A percentile compares a stretch with the other conserved stretches of the same genome.
Evolutionary conservation across 2,329 filamentous ascomycete genomes (phyloP).

Genomic region (Diplodia mutila): DNA sequence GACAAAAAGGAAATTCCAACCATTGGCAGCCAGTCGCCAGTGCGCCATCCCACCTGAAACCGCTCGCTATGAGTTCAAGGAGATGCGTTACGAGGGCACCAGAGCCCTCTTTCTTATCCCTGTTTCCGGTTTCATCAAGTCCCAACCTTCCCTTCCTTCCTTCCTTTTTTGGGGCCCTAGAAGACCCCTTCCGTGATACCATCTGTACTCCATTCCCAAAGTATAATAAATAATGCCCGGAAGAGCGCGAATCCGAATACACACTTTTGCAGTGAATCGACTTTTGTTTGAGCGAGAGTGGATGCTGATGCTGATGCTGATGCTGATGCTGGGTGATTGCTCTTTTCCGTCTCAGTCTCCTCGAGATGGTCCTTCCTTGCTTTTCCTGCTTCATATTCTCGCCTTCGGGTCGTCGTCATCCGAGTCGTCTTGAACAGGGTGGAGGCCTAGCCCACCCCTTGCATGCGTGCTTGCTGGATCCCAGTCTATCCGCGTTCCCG

Average conservation of each 20-base stretch:
- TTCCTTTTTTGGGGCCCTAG: background rate
- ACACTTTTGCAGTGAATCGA: background rate
- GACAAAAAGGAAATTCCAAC: background rate
- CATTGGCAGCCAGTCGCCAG: background rate
- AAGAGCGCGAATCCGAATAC: background rate
- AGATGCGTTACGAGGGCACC: background rate
- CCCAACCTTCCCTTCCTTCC: background rate
- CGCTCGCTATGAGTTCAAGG: constrained; percentile 10
- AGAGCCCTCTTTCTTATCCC: background rate
- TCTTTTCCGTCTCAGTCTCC: background rate
- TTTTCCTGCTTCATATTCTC: constrained; percentile 15
- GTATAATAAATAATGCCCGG: background rate
- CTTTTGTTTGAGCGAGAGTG: constrained; percentile 10
- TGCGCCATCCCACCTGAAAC: constrained; percentile 5
- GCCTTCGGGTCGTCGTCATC: constrained; percentile 15
- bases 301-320: constrained; percentile 5
- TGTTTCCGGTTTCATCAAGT: background rate
- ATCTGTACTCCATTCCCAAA: constrained; percentile 3
- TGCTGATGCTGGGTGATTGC: too few species aligned
- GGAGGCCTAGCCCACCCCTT: constrained; percentile 39
- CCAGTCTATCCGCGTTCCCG: constrained; percentile 33
- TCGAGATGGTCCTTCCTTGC: background rate
- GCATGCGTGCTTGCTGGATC: constrained; percentile 43
- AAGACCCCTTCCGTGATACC: background rate
- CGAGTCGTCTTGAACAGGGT: constrained; percentile 20